These are phyloP conservation scores for Cinnamomum chago DNA, from an alignment of 164 flowering plant genomes.

Conservation along the genomic window DNA sequence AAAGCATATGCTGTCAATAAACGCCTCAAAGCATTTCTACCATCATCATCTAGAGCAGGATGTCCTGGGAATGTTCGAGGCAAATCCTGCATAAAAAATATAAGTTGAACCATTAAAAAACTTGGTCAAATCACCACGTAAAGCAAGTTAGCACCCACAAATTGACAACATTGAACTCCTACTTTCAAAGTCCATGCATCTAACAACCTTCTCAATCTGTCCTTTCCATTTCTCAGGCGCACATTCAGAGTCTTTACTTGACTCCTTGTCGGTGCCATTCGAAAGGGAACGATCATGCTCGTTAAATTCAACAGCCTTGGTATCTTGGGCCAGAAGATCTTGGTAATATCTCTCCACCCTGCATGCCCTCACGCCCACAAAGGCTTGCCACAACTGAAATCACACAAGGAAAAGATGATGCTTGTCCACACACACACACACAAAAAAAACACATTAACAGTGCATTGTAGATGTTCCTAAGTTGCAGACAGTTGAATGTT, in stretches of 20 bases:
- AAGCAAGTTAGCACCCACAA: constrained; percentile 18
- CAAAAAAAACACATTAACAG: not conserved
- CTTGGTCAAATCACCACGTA: not conserved
- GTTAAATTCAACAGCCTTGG: constrained; percentile 20
- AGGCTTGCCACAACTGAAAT: constrained; percentile 96
- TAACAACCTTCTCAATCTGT: constrained; percentile 92
- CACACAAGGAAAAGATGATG: not conserved
- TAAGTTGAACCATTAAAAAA: constrained; percentile 14
- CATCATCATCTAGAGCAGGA: constrained; percentile 95
- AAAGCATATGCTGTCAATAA: constrained; percentile 97
- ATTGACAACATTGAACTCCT: constrained; percentile 15
- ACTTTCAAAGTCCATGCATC: constrained; percentile 20
- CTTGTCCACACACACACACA: not conserved
- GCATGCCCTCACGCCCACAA: constrained; percentile 83
- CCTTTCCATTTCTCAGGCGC: constrained; percentile 85
- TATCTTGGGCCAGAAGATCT: constrained; percentile 50
- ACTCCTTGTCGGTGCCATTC: constrained; percentile 15
- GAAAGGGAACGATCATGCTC: constrained; percentile 23
- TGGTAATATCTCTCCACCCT: constrained; percentile 73
- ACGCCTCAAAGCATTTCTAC: constrained; percentile 95
- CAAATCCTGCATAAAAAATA: constrained; percentile 61
- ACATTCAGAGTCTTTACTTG: constrained; percentile 7
- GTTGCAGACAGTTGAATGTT: too few relatives aligned
- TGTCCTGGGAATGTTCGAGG: constrained; percentile 99
- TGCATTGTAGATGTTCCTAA: not conserved